Percentiles rank a stretch among this genome's conserved stretches.
These are phyloP conservation scores for Oryza nivara DNA, from an alignment of 176 grass and related monocot genomes.

Conservation along the genomic window DNA sequence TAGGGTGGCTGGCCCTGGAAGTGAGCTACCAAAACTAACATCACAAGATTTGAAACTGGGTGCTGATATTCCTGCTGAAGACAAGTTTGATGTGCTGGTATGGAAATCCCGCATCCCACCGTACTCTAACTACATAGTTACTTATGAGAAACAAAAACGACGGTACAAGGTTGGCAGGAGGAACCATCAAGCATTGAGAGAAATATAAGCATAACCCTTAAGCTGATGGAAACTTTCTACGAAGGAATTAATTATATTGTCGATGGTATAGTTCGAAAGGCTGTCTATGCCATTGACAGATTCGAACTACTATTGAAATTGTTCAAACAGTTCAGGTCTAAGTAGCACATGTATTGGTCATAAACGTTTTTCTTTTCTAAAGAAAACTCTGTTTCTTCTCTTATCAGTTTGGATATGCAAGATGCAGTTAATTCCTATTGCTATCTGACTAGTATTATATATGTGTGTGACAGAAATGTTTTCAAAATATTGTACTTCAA, in stretches of 20 bases:
- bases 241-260: too few relatives aligned
- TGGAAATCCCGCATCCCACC: too few relatives aligned
- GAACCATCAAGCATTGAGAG: too few relatives aligned
- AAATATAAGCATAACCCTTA: too few relatives aligned
- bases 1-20: constrained; percentile 22
- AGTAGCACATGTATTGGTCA: background rate
- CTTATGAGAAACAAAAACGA: too few relatives aligned
- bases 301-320: too few relatives aligned
- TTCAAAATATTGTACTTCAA: background rate
- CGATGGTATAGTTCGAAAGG: too few relatives aligned
- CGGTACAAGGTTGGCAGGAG: too few relatives aligned
- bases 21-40: background rate
- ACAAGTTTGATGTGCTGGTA: background rate
- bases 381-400: background rate
- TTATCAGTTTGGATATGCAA: background rate
- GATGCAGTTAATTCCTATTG: background rate
- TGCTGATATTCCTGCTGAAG: background rate
- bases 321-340: too few relatives aligned
- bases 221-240: too few relatives aligned
- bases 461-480: background rate
- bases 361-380: background rate
- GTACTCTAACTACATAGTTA: too few relatives aligned
- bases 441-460: background rate
- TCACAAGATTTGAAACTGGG: background rate
- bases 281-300: too few relatives aligned